These are phyloP conservation scores for Hypoxylon fuscum DNA, from an alignment of 495 filamentous ascomycete genomes.

Conservation along the genomic window DNA sequence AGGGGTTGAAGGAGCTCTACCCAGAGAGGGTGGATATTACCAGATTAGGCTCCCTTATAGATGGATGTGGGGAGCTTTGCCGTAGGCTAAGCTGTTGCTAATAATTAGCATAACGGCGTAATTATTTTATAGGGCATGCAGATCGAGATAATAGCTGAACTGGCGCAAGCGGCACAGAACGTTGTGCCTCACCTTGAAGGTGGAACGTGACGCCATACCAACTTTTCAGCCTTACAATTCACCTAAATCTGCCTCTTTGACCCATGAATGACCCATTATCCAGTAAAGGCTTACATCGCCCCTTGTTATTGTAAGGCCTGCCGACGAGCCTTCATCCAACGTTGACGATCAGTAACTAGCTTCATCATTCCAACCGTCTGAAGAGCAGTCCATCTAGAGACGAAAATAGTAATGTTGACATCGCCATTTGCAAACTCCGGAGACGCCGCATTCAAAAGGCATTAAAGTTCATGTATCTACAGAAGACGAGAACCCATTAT, in stretches of 20 bases:
- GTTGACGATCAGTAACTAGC: not conserved
- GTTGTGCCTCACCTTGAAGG: not conserved
- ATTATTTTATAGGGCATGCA: not conserved
- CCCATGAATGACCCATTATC: too few relatives aligned
- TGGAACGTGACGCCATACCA: not conserved
- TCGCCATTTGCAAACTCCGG: not conserved
- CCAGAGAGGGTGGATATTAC: not conserved
- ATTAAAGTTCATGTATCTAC: not conserved
- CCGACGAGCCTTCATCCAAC: not conserved
- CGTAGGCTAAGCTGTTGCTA: not conserved
- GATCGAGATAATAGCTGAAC: not conserved
- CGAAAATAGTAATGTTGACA: not conserved
- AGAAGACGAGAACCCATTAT: not conserved
- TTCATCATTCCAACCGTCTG: not conserved
- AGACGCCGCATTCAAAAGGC: not conserved
- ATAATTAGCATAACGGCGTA: not conserved
- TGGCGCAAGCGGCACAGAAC: not conserved
- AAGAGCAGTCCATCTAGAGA: not conserved
- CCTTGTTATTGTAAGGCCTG: too few relatives aligned
- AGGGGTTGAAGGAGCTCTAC: not conserved
- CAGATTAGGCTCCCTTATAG: not conserved
- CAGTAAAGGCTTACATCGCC: too few relatives aligned
- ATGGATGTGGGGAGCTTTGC: not conserved
- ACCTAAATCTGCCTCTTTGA: too few relatives aligned
- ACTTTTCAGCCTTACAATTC: too few relatives aligned